Conservation (phyloP, 164 flowering plant genomes). For the Dillenia suffruticosa region DNA sequence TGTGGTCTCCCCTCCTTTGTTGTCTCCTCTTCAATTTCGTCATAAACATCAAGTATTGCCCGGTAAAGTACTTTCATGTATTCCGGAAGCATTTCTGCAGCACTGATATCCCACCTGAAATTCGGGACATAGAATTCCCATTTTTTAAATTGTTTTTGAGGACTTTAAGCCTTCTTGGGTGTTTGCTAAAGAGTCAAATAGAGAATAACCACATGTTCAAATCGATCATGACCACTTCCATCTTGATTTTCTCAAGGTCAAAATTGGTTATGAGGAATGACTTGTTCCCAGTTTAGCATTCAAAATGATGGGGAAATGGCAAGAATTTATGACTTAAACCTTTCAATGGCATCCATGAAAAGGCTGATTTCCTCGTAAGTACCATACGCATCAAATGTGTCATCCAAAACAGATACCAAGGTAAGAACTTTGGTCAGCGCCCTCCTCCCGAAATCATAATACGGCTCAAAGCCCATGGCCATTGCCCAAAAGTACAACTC, state of each 20-base stretch:
- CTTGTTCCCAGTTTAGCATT: too few relatives aligned
- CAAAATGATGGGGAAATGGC: background rate
- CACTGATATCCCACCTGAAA: conserved; percentile 24
- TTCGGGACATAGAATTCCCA: background rate
- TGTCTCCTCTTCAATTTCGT: conserved; percentile 16
- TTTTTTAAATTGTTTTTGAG: too few relatives aligned
- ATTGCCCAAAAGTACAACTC: conserved; percentile 32
- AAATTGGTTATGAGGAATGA: background rate
- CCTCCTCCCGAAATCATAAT: conserved; percentile 7
- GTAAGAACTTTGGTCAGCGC: conserved; percentile 7
- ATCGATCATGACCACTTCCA: too few relatives aligned
- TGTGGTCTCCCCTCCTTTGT: conserved; percentile 13
- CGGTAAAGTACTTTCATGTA: conserved; percentile 23
- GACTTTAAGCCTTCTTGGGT: too few relatives aligned
- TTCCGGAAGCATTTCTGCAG: conserved; percentile 17
- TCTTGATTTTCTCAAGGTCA: too few relatives aligned
- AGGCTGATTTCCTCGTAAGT: conserved; percentile 13
- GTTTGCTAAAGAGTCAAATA: too few relatives aligned
- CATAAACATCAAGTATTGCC: conserved; percentile 18
- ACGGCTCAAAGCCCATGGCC: conserved; percentile 25
- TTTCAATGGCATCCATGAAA: conserved; percentile 12
- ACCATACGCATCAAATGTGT: conserved; percentile 26
- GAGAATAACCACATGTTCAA: too few relatives aligned
- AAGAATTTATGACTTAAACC: conserved; percentile 6
- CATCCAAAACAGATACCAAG: conserved; percentile 14